Base-by-base conservation (phyloP, 805 yeast species). In the Hagleromyces aurorensis region DNA sequence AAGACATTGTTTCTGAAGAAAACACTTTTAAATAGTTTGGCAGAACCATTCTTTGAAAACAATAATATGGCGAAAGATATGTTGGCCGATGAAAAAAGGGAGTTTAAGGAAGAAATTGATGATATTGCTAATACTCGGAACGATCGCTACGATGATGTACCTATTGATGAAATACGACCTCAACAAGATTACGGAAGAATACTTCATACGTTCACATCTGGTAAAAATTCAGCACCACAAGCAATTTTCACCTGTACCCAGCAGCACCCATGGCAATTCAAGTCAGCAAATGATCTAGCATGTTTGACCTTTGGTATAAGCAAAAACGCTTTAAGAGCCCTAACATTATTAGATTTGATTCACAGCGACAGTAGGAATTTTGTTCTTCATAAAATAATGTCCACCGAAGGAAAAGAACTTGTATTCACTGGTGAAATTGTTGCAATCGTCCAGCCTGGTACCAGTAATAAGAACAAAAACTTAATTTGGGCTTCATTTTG, bases 241-340 rank as follows among this genome's bases (percentile, higher is more conserved):
- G 91, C 95, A 0, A 78, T 86, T 8, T 78, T 87, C 52, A 84
- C 95, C 0, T 82, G 93, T 27, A 75, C 74, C 3, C 61, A 70
- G 14, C 72, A 69, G 9, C 67, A 70, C 27, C 96, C 96, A 1
- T 87, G 91, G 87, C 59, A 64, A 16, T 69, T 87, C 28, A 73
- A 72, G 46, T 87, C 93, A 5, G 85, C 93, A 10, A 87, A 89
- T 51, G 96, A 87, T 56, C 63, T 86, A 41, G 94, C 95, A 0
- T 82, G 94, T 48, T 64, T 85, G 36, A 75, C 83, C 62, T 82
- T 87, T 57, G 96, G 96, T 11, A 73, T 82, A 3, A 74, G 84
- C 25, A 72, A 75, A 46, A 65, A 63, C 20, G 75, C 76, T 16
- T 62, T 85, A 19, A 67, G 69, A 20, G 65, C 77, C 11, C 55